Conservation (phyloP, 2,329 filamentous ascomycete genomes). For the Penicillium sp. region DNA sequence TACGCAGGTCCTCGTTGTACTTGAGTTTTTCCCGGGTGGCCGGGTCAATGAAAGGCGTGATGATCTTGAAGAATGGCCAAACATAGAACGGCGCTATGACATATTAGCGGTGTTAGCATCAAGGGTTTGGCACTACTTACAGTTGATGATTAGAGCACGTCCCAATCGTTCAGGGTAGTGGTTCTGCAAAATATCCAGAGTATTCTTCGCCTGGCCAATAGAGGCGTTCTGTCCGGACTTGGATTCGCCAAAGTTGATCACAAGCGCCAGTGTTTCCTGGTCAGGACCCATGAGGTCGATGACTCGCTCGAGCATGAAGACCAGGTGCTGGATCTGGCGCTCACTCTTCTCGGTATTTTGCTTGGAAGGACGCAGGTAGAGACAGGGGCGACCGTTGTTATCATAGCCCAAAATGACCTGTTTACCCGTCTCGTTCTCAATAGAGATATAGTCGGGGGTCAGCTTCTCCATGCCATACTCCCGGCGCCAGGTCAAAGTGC, state of each 20-base stretch:
- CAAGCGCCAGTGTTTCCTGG: slow-evolving; percentile 80
- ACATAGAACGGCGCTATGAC: slow-evolving; percentile 83
- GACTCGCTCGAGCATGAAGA: slow-evolving; percentile 91
- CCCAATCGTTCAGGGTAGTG: slow-evolving; percentile 95
- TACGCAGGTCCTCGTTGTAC: slow-evolving; percentile 88
- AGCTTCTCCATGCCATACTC: slow-evolving; percentile 78
- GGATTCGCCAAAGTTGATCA: slow-evolving; percentile 88
- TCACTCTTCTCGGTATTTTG: slow-evolving; percentile 90
- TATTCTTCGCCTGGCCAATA: slow-evolving; percentile 74
- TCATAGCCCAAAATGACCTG: slow-evolving; percentile 89
- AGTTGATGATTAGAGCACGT: slow-evolving; percentile 83
- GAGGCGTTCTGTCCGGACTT: slow-evolving; percentile 75
- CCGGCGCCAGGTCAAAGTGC: slow-evolving; percentile 82
- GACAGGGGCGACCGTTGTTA: slow-evolving; percentile 78
- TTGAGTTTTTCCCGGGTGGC: slow-evolving; percentile 92
- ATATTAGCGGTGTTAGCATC: not conserved
- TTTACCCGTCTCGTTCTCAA: slow-evolving; percentile 96
- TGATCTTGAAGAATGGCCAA: slow-evolving; percentile 91
- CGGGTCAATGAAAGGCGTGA: slow-evolving; percentile 95
- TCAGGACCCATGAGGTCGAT: slow-evolving; percentile 84
- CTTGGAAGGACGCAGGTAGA: slow-evolving; percentile 83
- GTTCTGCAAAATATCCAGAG: slow-evolving; percentile 87
- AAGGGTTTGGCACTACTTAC: slow-evolving; percentile 50
- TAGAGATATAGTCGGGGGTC: slow-evolving; percentile 82
- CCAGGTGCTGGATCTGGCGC: slow-evolving; percentile 87